phyloP scores from a whole-genome alignment of 2,329 filamentous ascomycete genomes.

The Alternaria arbusti region DNA sequence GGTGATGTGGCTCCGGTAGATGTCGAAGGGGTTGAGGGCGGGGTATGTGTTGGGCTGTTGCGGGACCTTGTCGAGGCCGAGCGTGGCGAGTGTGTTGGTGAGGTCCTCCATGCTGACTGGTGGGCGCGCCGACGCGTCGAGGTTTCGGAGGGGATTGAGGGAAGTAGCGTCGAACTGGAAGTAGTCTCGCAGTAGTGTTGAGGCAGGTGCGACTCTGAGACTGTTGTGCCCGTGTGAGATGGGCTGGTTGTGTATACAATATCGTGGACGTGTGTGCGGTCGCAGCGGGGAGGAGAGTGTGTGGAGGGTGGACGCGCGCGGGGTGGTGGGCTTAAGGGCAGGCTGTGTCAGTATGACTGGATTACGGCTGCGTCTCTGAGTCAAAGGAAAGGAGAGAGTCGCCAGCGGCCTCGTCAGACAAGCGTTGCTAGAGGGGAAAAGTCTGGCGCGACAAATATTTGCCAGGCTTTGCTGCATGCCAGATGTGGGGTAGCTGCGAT shows the following conservation, averaged over 20 bases:
- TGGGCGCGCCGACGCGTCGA: conserved; percentile 34
- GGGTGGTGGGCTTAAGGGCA: not conserved
- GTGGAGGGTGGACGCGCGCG: conserved; percentile 1
- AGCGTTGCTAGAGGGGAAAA: conserved; percentile 34
- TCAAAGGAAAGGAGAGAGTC: conserved; percentile 40
- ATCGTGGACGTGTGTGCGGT: conserved; percentile 10
- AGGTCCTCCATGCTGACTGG: conserved; percentile 46
- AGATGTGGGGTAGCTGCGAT: conserved; percentile 33
- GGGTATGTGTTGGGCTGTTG: conserved; percentile 60
- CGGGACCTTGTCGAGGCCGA: conserved; percentile 50
- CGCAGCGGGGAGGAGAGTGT: conserved; percentile 5
- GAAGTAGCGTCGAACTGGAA: conserved; percentile 22
- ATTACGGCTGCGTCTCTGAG: conserved; percentile 22
- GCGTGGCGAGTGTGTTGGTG: conserved; percentile 41
- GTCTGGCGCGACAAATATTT: conserved; percentile 20
- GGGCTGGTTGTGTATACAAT: conserved; percentile 6
- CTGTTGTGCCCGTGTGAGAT: conserved; percentile 1
- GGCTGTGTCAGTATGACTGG: conserved; percentile 12
- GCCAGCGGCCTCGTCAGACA: conserved; percentile 41
- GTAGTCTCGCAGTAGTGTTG: conserved; percentile 12
- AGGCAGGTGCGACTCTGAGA: not conserved
- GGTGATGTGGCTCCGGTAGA: conserved; percentile 80
- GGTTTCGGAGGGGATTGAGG: conserved; percentile 28
- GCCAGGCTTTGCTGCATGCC: conserved; percentile 35
- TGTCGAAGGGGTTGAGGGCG: conserved; percentile 75